Evolutionary conservation across 2,329 filamentous ascomycete genomes (phyloP).

Genomic region (Pseudofabraea citricarpa): DNA sequence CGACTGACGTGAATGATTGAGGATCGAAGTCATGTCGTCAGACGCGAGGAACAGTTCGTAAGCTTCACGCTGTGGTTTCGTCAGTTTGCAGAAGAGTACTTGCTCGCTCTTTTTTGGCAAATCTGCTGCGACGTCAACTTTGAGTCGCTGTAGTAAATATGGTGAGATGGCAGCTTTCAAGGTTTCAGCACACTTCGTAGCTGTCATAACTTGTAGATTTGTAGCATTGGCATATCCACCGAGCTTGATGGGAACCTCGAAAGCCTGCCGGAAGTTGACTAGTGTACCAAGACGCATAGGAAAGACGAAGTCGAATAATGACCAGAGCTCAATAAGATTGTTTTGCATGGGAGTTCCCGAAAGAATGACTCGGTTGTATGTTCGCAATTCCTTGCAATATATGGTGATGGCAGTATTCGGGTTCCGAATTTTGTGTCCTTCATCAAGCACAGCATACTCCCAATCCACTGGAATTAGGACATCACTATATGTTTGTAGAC

Average conservation of each 20-base stretch:
- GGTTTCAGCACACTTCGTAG: slow-evolving; percentile 88
- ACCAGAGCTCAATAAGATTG: slow-evolving; percentile 92
- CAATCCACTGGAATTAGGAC: slow-evolving; percentile 79
- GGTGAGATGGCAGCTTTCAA: slow-evolving; percentile 91
- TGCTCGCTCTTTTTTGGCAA: slow-evolving; percentile 94
- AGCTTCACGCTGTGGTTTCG: slow-evolving; percentile 68
- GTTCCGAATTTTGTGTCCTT: slow-evolving; percentile 97
- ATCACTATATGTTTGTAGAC: slow-evolving; percentile 86
- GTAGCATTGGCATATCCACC: slow-evolving; percentile 95
- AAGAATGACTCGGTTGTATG: slow-evolving; percentile 84
- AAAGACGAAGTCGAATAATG: slow-evolving; percentile 94
- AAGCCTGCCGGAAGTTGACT: slow-evolving; percentile 84
- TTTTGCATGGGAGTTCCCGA: slow-evolving; percentile 98
- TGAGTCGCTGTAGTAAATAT: slow-evolving; percentile 87
- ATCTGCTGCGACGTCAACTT: slow-evolving; percentile 89
- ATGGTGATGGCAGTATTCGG: slow-evolving; percentile 93
- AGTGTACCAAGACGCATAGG: slow-evolving; percentile 92
- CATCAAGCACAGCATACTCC: slow-evolving; percentile 91
- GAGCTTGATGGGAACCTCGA: slow-evolving; percentile 88
- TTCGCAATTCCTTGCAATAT: slow-evolving; percentile 89
- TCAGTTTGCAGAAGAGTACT: slow-evolving; percentile 92
- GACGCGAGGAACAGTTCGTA: slow-evolving; percentile 81
- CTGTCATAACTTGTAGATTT: slow-evolving; percentile 90
- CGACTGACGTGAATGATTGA: slow-evolving; percentile 69
- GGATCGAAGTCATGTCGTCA: slow-evolving; percentile 78